A percentile compares a stretch with the other conserved stretches of the same genome.
These are phyloP conservation scores for Cercospora sp. DNA, from an alignment of 2,329 filamentous ascomycete genomes.

Conservation along the genomic window DNA sequence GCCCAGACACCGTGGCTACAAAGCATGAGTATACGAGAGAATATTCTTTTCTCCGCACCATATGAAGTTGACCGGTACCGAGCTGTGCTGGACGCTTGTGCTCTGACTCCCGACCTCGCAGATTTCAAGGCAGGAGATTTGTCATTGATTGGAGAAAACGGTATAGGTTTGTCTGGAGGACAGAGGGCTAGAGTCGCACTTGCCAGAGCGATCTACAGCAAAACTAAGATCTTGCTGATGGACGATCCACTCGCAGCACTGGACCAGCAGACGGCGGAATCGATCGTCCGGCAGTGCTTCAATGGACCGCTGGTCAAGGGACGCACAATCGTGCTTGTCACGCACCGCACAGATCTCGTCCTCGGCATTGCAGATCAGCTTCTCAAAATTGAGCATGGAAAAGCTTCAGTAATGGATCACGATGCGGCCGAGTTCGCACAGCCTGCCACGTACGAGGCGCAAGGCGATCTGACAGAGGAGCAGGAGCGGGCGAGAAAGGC, in stretches of 20 bases:
- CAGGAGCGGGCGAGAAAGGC: conserved; percentile 42
- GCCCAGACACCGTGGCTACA: conserved; percentile 67
- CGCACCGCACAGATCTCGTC: conserved; percentile 69
- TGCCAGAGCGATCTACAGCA: conserved; percentile 50
- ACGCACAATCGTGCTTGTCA: conserved; percentile 60
- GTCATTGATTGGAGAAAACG: conserved; percentile 51
- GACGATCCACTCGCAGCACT: conserved; percentile 52
- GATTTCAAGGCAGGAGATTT: conserved; percentile 65
- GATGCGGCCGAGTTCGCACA: conserved; percentile 22
- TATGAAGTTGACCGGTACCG: conserved; percentile 70
- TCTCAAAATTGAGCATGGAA: conserved; percentile 66
- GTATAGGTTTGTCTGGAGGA: conserved; percentile 50
- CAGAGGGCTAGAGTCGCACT: conserved; percentile 51
- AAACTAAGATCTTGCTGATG: conserved; percentile 48
- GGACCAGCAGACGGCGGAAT: conserved; percentile 63
- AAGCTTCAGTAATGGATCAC: conserved; percentile 42
- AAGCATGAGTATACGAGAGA: conserved; percentile 68
- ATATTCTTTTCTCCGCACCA: conserved; percentile 63
- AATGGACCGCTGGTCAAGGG: conserved; percentile 55
- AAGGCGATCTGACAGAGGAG: conserved; percentile 27
- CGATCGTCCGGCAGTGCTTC: conserved; percentile 59
- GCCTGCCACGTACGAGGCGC: neutral
- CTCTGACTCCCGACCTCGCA: conserved; percentile 60
- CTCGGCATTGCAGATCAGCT: conserved; percentile 71
- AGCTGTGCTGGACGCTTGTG: conserved; percentile 66